These are phyloP conservation scores for Mycoemilia scoparia DNA, from an alignment of 192 early-diverging fungal genomes.

Conservation along the genomic window DNA sequence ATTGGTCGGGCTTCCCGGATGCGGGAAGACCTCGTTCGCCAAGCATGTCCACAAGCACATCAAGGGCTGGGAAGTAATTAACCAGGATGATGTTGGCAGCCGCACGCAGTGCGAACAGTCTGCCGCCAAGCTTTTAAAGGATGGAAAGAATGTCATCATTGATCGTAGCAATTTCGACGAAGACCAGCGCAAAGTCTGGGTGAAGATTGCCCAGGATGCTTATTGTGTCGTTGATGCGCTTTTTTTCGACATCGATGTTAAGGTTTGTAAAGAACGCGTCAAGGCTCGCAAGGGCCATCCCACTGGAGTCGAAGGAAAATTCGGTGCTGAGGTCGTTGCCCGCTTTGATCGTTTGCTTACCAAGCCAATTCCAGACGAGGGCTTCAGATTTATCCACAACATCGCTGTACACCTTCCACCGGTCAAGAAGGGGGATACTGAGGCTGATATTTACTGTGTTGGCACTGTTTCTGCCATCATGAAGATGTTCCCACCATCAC, in stretches of 20 bases:
- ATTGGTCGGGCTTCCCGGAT: slow-evolving; percentile 55
- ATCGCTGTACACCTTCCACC: slow-evolving; percentile 24
- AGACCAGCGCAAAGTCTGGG: slow-evolving; percentile 51
- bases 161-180: slow-evolving; percentile 68
- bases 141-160: slow-evolving; percentile 46
- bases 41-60: slow-evolving; percentile 17
- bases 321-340: slow-evolving; percentile 40
- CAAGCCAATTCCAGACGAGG: slow-evolving; percentile 28
- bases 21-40: slow-evolving; percentile 55
- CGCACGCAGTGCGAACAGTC: slow-evolving; percentile 45
- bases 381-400: slow-evolving; percentile 32
- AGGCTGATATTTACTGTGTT: slow-evolving; percentile 23
- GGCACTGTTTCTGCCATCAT: slow-evolving; percentile 24
- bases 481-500: slow-evolving; percentile 26
- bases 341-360: slow-evolving; percentile 33
- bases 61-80: slow-evolving; percentile 44
- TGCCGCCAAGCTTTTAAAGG: slow-evolving; percentile 21
- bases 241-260: slow-evolving; percentile 41
- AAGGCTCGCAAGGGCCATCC: slow-evolving; percentile 42
- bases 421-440: slow-evolving; percentile 23
- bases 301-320: slow-evolving; percentile 45
- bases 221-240: slow-evolving; percentile 41
- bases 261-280: slow-evolving; percentile 46
- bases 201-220: slow-evolving; percentile 39
- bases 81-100: slow-evolving; percentile 55